phyloP scores from a whole-genome alignment of 768 basidiomycete genomes.

The Pulveroboletus sp. region DNA sequence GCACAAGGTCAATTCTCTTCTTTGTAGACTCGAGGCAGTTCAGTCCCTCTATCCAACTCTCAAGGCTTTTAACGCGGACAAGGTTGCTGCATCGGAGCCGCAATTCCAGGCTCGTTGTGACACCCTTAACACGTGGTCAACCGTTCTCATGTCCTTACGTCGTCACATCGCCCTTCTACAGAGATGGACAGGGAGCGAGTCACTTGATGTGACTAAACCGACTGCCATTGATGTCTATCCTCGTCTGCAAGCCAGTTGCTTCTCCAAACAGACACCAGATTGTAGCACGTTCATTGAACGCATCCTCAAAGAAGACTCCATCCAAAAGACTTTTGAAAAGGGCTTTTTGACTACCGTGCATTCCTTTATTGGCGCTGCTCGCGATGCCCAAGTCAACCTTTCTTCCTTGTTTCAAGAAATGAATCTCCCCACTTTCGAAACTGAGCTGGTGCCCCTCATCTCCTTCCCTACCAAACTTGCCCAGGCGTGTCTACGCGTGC shows the following conservation, averaged over 20 bases:
- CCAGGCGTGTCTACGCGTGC: slow-evolving; percentile 84
- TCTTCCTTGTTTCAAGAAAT: slow-evolving; percentile 74
- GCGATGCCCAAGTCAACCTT: slow-evolving; percentile 80
- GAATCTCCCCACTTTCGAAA: slow-evolving; percentile 88
- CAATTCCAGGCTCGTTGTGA: slow-evolving; percentile 81
- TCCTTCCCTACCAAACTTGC: slow-evolving; percentile 96
- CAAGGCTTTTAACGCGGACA: slow-evolving; percentile 75
- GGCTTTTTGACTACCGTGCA: slow-evolving; percentile 85
- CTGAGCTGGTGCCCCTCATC: slow-evolving; percentile 84
- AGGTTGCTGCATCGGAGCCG: slow-evolving; percentile 58
- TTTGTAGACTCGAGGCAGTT: slow-evolving; percentile 74
- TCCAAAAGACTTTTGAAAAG: slow-evolving; percentile 91
- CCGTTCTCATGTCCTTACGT: slow-evolving; percentile 79
- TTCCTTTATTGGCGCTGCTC: slow-evolving; percentile 77
- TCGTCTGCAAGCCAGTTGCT: slow-evolving; percentile 28
- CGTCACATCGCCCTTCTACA: slow-evolving; percentile 76
- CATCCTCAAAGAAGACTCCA: slow-evolving; percentile 92
- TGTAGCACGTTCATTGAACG: slow-evolving; percentile 90
- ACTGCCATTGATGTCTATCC: slow-evolving; percentile 53
- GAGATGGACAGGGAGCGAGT: slow-evolving; percentile 92
- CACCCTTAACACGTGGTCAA: slow-evolving; percentile 88
- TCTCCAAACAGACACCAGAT: slow-evolving; percentile 47
- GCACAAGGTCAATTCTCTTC: slow-evolving; percentile 56
- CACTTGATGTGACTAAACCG: slow-evolving; percentile 81
- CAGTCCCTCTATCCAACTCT: slow-evolving; percentile 85